Evolutionary conservation across 345 rosid genomes (phyloP).

Genomic region (Citrus australasica): DNA sequence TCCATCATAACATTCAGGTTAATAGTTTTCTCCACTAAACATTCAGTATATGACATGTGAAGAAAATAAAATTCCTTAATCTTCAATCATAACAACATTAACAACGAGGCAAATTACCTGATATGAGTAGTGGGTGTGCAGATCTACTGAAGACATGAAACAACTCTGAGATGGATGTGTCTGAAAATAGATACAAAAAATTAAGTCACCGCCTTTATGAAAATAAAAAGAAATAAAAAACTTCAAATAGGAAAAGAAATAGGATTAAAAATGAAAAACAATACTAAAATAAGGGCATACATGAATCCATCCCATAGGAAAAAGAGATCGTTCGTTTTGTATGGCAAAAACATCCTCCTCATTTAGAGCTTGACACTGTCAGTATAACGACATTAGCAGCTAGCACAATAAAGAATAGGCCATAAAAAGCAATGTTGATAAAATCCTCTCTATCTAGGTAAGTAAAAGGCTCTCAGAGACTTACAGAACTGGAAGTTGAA

Average conservation of each 20-base stretch:
- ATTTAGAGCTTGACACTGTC: constrained; percentile 73
- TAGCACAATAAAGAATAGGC: not conserved
- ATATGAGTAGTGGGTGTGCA: constrained; percentile 88
- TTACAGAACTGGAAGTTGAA: constrained; percentile 79
- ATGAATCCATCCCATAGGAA: constrained; percentile 90
- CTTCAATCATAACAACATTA: not conserved
- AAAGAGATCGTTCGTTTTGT: constrained; percentile 69
- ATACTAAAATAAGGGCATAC: constrained; percentile 33
- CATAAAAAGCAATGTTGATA: not conserved
- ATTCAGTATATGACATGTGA: not conserved
- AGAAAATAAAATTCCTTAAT: not conserved
- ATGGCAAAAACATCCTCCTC: constrained; percentile 85
- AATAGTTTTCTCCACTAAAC: not conserved
- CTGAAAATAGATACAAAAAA: constrained; percentile 38
- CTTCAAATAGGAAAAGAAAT: not conserved
- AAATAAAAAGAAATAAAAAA: not conserved
- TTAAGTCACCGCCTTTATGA: not conserved
- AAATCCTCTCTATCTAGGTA: constrained; percentile 12
- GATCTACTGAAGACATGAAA: constrained; percentile 89
- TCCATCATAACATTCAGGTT: not conserved
- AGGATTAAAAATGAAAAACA: not conserved
- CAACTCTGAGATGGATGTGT: constrained; percentile 96
- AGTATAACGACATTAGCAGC: constrained; percentile 12
- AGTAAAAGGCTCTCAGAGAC: constrained; percentile 23
- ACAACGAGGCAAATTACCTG: constrained; percentile 40